Evolutionary conservation across 2,329 filamentous ascomycete species (phyloP), one percentile per base, ranked within the genome.

Genomic region (Aspergillaceae sp.): DNA sequence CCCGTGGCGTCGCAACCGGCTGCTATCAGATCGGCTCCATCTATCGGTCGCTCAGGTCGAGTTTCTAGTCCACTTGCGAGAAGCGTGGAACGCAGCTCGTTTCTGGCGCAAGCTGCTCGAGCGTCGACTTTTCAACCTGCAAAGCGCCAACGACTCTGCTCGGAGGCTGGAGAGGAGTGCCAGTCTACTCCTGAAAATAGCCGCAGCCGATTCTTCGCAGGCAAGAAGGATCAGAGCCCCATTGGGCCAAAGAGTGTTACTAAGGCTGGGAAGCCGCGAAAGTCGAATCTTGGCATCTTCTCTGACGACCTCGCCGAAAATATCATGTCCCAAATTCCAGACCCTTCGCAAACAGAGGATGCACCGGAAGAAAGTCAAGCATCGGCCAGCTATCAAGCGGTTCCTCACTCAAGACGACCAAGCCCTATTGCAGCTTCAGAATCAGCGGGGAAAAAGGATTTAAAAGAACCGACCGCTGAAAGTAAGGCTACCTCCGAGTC

Each of bases 221-320:
- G 58, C 10, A 53, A 51, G 26, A 42, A 58, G 30, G 62, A 69
- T 35, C 54, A 59, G 32, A 75, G 68, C 48, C 68, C 71, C 27
- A 69, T 63, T 36, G 61, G 62, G 9, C 58, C 58, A 44, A 68
- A 64, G 53, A 53, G 58, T 37, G 57, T 50, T 34, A 59, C 19
- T 19, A 19, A 61, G 37, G 68, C 48, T 11, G 73, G 69, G 49
- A 69, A 68, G 52, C 58, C 62, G 19, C 71, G 69, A 45, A 68
- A 69, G 45, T 65, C 69, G 9, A 63, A 64, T 6, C 61, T 77
- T 46, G 70, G 67, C 27, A 70, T 78, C 4, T 78, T 73, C 54
- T 78, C 75, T 1, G 76, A 79, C 53, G 74, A 77, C 51, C 66
- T 71, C 4, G 65, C 74, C 28, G 73, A 76, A 49, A 71, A 74